Percentiles rank a stretch among this genome's conserved stretches.
Conservation (phyloP, 306 rosid genomes). For the Gastrolobium villosum region DNA sequence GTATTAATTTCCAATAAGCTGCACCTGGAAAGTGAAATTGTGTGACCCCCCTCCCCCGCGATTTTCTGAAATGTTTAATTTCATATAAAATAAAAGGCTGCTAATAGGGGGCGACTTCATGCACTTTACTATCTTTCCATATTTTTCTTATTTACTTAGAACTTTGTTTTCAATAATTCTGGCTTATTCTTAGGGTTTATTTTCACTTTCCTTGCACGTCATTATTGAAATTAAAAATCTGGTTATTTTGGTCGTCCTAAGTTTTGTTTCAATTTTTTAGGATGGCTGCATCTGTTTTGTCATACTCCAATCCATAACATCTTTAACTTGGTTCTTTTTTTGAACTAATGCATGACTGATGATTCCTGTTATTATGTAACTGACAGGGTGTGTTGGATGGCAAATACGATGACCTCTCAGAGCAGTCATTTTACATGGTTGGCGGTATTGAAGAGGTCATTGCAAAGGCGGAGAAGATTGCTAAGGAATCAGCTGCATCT, state of each 20-base stretch:
- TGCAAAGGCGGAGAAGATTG: conserved; percentile 97
- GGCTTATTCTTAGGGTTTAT: neutral
- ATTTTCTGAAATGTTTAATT: too few species aligned
- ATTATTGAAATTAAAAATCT: neutral
- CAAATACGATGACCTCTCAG: conserved; percentile 89
- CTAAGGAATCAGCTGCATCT: conserved; percentile 85
- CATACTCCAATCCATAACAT: neutral
- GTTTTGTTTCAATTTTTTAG: neutral
- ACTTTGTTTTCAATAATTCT: conserved; percentile 3
- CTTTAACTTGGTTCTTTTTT: neutral
- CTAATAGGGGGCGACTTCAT: neutral
- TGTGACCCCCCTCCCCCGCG: too few species aligned
- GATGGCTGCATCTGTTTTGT: neutral
- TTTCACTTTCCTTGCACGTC: conserved; percentile 3
- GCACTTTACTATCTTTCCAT: neutral
- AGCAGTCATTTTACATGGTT: conserved; percentile 97
- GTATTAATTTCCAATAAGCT: neutral
- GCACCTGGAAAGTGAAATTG: neutral
- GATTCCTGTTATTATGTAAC: conserved; percentile 26
- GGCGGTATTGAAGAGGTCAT: conserved; percentile 97
- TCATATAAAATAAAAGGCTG: neutral
- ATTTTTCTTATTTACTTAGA: neutral
- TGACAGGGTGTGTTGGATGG: conserved; percentile 97
- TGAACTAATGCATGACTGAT: conserved; percentile 21
- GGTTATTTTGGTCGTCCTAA: neutral